Base-by-base conservation (phyloP, 2,329 filamentous ascomycete genomes). In the Aureobasidium sp. region DNA sequence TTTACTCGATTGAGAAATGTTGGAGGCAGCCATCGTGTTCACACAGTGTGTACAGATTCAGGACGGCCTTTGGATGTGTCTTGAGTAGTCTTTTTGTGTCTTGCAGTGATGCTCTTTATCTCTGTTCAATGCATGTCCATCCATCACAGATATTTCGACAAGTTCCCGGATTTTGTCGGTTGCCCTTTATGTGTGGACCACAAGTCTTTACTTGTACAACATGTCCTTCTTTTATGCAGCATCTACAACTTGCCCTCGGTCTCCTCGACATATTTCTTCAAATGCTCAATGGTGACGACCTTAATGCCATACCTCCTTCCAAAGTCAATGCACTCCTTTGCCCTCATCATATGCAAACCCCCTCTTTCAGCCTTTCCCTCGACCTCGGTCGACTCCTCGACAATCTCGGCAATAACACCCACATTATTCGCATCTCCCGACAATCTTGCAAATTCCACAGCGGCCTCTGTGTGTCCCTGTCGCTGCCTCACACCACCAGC, bases 231-330 rank as follows among this genome's bases (percentile, higher is more conserved):
- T 29, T 25, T 11, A 8, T 6, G 9, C 54, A 37, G 4, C 21
- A 15, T 19, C 25, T 43, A 58, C 42, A 58, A 23, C 66, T 70
- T 73, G 7, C 85, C 86, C 76, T 92, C 86, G 40, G 80, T 85
- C 78, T 84, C 86, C 74, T 94, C 87, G 61, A 96, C 77, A 72
- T 95, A 88, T 61, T 78, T 79, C 29, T 93, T 87, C 75, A 99
- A 74, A 74, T 93, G 91, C 71, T 93, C 91, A 75, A 99, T 97
- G 31, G 94, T 97, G 76, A 92, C 95, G 62, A 95, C 90, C 78
- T 88, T 94, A 67, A 99, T 78, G 4, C 91, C 91, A 85, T 88
- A 97, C 74, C 81, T 85, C 74, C 85, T 84, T 29, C 91, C 94
- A 80, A 99, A 99, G 54, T 80, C 82, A 70, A 99, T 78, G 76